A percentile compares a stretch with the other conserved stretches of the same genome.
Evolutionary conservation across 495 filamentous ascomycete genomes (phyloP).

Genomic region (Aspergillus mulundensis): DNA sequence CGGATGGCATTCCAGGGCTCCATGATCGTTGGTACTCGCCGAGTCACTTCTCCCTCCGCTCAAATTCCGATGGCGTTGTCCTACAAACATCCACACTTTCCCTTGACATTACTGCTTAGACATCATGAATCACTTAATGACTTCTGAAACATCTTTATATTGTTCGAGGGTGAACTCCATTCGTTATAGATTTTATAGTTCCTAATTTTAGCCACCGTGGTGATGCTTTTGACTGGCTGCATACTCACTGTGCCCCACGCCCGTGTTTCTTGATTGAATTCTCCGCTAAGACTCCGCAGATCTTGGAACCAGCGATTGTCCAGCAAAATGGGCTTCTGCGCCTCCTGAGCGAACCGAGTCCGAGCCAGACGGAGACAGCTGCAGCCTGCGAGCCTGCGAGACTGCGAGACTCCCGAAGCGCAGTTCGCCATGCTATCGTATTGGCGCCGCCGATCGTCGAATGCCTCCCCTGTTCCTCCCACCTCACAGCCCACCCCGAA

Average conservation of each 20-base stretch:
- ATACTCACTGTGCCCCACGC: slow-evolving; percentile 11
- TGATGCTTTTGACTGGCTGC: background rate
- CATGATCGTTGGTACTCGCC: no score
- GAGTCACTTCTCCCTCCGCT: background rate
- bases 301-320: slow-evolving; percentile 1
- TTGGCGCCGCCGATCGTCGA: slow-evolving; percentile 43
- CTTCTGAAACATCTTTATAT: background rate
- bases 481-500: slow-evolving; percentile 23
- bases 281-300: slow-evolving; percentile 12
- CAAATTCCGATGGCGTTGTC: background rate
- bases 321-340: slow-evolving; percentile 10
- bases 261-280: slow-evolving; percentile 7
- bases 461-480: slow-evolving; percentile 31
- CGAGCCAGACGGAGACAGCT: slow-evolving; percentile 2
- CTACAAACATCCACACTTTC: no score
- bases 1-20: no score
- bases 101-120: background rate
- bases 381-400: slow-evolving; percentile 11
- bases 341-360: slow-evolving; percentile 9
- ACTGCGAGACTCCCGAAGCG: slow-evolving; percentile 11
- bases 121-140: background rate
- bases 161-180: background rate
- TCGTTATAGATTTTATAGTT: background rate
- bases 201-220: slow-evolving; percentile 3
- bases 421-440: slow-evolving; percentile 41